Evolutionary conservation across 495 filamentous ascomycete species (phyloP), one percentile per base, ranked within the genome.

Genomic region (Rostrohypoxylon terebratum): DNA sequence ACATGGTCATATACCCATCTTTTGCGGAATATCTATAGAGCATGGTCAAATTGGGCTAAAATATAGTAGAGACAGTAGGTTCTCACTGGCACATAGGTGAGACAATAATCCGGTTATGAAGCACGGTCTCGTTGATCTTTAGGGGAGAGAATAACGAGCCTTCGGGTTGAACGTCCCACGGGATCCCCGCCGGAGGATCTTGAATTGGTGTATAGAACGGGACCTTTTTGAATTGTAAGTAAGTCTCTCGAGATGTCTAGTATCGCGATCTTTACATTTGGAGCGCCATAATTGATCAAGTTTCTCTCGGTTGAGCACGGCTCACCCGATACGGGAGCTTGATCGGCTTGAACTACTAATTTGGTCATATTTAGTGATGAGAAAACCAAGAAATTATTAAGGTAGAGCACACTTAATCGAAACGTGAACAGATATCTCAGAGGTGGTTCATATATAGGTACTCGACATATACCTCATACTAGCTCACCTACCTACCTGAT

Each of bases 201-300:
- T 92, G 90, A 4, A 81, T 81, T 2, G 90, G 90, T 0, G 90
- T 90, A 77, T 86, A 92, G 81, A 89, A 92, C 42, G 87, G 84
- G 66, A 90, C 57, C 63, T 72, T 47, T 40, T 51, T 3, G 13
- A 9, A n/a, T 23, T 54, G 33, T 66, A 4, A 66, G 55, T 23
- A n/a, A 34, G 25, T 28, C 31, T 60, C 1, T 48, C 31, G 5
- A 34, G 31, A 14, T n/a, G 31, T 13, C 23, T 48, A 10, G 16
- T 28, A 25, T 8, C 16, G 10, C n/a, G 5, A 0, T 25, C 1
- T 62, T 62, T 38, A 71, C 68, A 42, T 67, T 71, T 16, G 68
- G 68, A 13, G 68, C 68, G 33, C 68, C 68, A 50, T 66, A 21
- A 40, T 71, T 71, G 51, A 71, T 71, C 9, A 71, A 21, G 34